Evolutionary conservation across 2,329 filamentous ascomycete genomes (phyloP).

Genomic region (Hawksworthiomyces lignivorus): DNA sequence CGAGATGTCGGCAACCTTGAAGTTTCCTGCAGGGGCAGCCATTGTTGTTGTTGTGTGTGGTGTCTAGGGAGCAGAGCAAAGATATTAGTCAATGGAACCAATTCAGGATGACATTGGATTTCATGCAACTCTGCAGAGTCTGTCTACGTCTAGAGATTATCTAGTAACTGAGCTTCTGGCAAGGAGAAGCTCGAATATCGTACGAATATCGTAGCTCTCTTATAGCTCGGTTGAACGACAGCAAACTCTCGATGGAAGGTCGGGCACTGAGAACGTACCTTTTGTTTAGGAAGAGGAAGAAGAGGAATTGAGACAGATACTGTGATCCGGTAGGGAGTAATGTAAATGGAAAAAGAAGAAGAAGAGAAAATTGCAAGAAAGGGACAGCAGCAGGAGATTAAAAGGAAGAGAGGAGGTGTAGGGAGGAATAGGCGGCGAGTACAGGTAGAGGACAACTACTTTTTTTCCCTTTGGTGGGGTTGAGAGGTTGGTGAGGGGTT

Average conservation of each 20-base stretch:
- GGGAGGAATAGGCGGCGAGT: slow-evolving; percentile 8
- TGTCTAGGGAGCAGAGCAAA: no score
- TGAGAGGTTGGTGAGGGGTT: slow-evolving; percentile 11
- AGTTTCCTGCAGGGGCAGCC: slow-evolving; percentile 80
- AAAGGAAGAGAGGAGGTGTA: slow-evolving; percentile 13
- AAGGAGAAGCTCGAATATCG: not conserved
- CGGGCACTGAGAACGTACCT: slow-evolving; percentile 11
- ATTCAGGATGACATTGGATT: no score
- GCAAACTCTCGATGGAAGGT: no score
- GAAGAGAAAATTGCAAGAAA: slow-evolving; percentile 19
- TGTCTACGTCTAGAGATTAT: no score
- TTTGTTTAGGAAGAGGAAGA: slow-evolving; percentile 6
- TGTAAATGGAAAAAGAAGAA: slow-evolving; percentile 19
- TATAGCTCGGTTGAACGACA: no score
- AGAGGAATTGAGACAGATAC: slow-evolving; percentile 17
- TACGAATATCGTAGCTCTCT: no score
- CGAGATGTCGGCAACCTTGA: slow-evolving; percentile 98
- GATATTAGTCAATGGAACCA: slow-evolving; percentile 5
- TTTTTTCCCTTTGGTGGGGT: slow-evolving; percentile 10
- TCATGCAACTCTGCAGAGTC: no score
- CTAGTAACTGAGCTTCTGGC: no score
- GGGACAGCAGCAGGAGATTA: slow-evolving; percentile 9
- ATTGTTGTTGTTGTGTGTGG: slow-evolving; percentile 30
- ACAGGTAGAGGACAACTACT: slow-evolving; percentile 1
- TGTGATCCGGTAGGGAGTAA: no score